phyloP scores from a whole-genome alignment of 805 yeast genomes.

The Debaryomyces tyrocola region DNA sequence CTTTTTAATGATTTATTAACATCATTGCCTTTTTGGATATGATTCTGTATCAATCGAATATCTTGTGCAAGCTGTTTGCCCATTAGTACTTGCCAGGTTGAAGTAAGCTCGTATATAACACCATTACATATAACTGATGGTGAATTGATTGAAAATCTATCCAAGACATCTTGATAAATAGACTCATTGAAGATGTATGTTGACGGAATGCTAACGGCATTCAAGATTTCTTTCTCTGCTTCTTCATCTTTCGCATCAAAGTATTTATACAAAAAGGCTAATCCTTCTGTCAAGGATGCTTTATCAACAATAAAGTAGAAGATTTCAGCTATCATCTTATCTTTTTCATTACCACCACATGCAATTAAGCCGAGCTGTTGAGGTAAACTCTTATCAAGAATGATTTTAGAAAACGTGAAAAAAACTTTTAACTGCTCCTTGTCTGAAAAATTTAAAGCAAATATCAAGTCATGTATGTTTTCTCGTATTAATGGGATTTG shows the following conservation, averaged over 20 bases:
- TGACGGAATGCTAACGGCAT: conserved; percentile 14
- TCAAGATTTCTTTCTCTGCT: conserved; percentile 22
- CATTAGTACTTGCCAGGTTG: conserved; percentile 56
- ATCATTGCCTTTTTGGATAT: conserved; percentile 22
- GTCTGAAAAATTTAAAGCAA: conserved; percentile 62
- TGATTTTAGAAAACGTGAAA: conserved; percentile 47
- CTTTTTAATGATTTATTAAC: conserved; percentile 33
- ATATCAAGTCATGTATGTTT: conserved; percentile 73
- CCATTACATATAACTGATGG: conserved; percentile 75
- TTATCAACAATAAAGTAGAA: conserved; percentile 35
- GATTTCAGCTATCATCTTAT: conserved; percentile 26
- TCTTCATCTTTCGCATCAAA: conserved; percentile 25
- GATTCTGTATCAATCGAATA: conserved; percentile 30
- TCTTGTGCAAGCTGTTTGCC: conserved; percentile 59
- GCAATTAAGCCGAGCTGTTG: conserved; percentile 88
- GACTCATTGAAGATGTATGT: conserved; percentile 16
- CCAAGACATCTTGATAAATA: conserved; percentile 20
- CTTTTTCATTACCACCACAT: conserved; percentile 31
- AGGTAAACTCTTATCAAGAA: conserved; percentile 61
- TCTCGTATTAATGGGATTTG: conserved; percentile 69
- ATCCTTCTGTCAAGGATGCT: conserved; percentile 31
- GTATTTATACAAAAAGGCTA: conserved; percentile 40
- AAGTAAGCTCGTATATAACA: conserved; percentile 51
- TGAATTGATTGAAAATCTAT: conserved; percentile 33
- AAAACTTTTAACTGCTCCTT: conserved; percentile 51